These are phyloP conservation scores for Arthrobotrys sinensis DNA, from an alignment of 2,329 filamentous ascomycete genomes.

Conservation along the genomic window DNA sequence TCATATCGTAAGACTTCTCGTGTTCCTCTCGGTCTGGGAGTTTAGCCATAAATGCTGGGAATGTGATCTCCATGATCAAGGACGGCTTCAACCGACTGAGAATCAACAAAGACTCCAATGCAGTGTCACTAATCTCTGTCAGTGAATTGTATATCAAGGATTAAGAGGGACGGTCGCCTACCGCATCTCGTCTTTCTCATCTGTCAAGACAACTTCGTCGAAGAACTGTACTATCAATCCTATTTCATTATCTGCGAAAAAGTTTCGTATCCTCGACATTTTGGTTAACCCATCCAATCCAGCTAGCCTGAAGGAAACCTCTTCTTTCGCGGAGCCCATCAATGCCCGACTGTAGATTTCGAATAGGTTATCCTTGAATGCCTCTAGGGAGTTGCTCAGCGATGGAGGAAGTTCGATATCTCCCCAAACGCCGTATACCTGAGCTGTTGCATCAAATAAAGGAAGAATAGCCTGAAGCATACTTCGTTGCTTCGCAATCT, in stretches of 20 bases:
- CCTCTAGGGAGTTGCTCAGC: slow-evolving; percentile 68
- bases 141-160: slow-evolving; percentile 67
- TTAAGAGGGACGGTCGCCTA: slow-evolving; percentile 64
- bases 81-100: slow-evolving; percentile 76
- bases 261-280: slow-evolving; percentile 69
- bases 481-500: slow-evolving; percentile 75
- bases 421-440: slow-evolving; percentile 73
- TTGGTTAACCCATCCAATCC: slow-evolving; percentile 70
- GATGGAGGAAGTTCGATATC: slow-evolving; percentile 67
- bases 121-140: slow-evolving; percentile 71
- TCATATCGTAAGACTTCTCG: slow-evolving; percentile 70
- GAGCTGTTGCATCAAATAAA: slow-evolving; percentile 74
- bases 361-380: slow-evolving; percentile 71
- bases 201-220: slow-evolving; percentile 75
- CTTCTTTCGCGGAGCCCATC: slow-evolving; percentile 72
- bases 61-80: slow-evolving; percentile 76
- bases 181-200: slow-evolving; percentile 69
- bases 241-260: slow-evolving; percentile 72
- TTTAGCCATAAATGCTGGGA: slow-evolving; percentile 77
- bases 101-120: slow-evolving; percentile 74
- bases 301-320: slow-evolving; percentile 70
- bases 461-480: slow-evolving; percentile 75
- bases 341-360: slow-evolving; percentile 73
- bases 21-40: slow-evolving; percentile 74
- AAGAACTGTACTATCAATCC: slow-evolving; percentile 73